Base-by-base conservation (phyloP, 768 basidiomycete genomes). In the Mycena vitilis region DNA sequence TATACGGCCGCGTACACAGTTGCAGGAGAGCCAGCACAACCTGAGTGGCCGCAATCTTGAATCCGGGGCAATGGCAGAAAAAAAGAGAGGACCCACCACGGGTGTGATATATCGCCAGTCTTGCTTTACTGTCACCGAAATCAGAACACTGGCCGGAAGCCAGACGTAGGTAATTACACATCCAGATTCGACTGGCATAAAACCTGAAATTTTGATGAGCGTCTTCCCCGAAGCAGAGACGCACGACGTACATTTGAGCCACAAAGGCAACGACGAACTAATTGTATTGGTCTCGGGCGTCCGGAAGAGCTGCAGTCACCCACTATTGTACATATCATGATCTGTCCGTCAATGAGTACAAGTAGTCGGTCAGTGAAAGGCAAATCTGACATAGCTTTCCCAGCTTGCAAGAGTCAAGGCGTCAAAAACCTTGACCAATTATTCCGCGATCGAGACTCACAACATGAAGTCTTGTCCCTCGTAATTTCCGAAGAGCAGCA, bases 191-290 rank as follows among this genome's bases (percentile, higher is more conserved):
- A 12, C 25, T 30, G 9, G 51, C 23, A 30, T 52, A 52, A 16
- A 34, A 52, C 9, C 22, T n/a, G n/a, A n/a, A n/a, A n/a, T n/a
- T n/a, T n/a, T n/a, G n/a, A n/a, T n/a, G n/a, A n/a, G n/a, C n/a
- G n/a, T n/a, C n/a, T n/a, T n/a, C n/a, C n/a, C n/a, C n/a, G n/a
- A n/a, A n/a, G n/a, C n/a, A n/a, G n/a, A n/a, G n/a, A n/a, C n/a
- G n/a, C n/a, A n/a, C n/a, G n/a, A n/a, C n/a, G 22, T 12, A 49
- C 51, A 52, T 12, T 52, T 52, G 51, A 52, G 51, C 23, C 51
- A 52, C 51, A 30, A 30, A 52, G 30, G 51, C 51, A 52, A 52
- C 51, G 25, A 52, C 51, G 51, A 52, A 52, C n/a, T n/a, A n/a
- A n/a, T n/a, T n/a, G n/a, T n/a, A n/a, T n/a, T n/a, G n/a, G n/a